Percentiles rank a stretch among this genome's conserved stretches.
phyloP scores from a whole-genome alignment of 257 asterid species.

The Fraxinus pennsylvanica region DNA sequence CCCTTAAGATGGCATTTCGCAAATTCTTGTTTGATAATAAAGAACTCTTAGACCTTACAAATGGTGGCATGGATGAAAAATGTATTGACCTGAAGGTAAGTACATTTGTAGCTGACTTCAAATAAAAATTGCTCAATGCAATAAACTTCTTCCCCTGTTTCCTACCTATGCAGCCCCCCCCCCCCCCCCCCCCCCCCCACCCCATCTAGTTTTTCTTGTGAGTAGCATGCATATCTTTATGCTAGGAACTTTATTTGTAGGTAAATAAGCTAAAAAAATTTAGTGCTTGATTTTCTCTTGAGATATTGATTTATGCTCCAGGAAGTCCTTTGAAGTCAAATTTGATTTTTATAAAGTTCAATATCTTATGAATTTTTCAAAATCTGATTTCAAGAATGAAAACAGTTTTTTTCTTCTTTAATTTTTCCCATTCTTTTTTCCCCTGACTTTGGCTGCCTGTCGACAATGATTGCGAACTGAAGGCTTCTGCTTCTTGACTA shows the following conservation, averaged over 20 bases:
- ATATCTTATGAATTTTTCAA: neutral
- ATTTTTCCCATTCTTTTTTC: neutral
- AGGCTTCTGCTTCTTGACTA: neutral
- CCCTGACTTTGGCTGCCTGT: neutral
- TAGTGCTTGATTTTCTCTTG: constrained; percentile 1
- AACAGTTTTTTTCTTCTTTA: neutral
- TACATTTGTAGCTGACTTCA: constrained; percentile 6
- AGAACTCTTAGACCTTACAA: constrained; percentile 38
- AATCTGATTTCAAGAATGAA: neutral
- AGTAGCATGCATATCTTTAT: neutral
- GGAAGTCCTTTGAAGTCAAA: constrained; percentile 6
- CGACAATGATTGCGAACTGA: neutral
- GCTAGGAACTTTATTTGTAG: neutral
- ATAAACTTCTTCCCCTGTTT: neutral
- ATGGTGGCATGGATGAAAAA: constrained; percentile 35
- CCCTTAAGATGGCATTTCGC: constrained; percentile 97
- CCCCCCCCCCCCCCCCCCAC: too few species aligned
- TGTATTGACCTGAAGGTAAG: constrained; percentile 73
- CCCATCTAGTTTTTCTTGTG: neutral
- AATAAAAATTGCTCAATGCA: constrained; percentile 12
- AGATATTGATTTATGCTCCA: constrained; percentile 16
- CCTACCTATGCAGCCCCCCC: neutral
- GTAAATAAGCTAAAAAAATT: neutral
- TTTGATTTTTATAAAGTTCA: neutral
- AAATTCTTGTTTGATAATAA: constrained; percentile 75